Evolutionary conservation across 495 filamentous ascomycete genomes (phyloP), one percentile per base, ranked within the genome.

Genomic region (Talaromyces thailandensis): DNA sequence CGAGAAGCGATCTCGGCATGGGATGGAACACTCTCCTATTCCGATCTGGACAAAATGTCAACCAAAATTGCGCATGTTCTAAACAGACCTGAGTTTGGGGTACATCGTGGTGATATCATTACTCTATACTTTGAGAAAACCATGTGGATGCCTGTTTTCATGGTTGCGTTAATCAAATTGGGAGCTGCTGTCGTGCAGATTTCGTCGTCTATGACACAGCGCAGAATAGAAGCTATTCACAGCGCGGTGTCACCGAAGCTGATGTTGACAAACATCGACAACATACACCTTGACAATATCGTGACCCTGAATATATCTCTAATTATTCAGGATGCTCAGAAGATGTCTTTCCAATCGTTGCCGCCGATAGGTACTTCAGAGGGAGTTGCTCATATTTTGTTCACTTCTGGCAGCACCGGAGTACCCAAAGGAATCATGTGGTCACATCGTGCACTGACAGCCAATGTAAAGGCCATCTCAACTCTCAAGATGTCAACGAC

Each of bases 381-480:
- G n/a, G 68, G 66, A 5, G 57, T 73, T 3, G 72, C 73, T 65
- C 78, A 72, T 62, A 67, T 77, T 16, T 75, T 83, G 18, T 82
- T 81, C 63, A 82, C 81, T 5, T 81, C 78, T 28, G 81, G 81
- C 6, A 78, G 74, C 23, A 83, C 81, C 1, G 80, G 80, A 3
- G 78, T 72, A 25, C 81, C 81, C 1, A 83, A 83, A 64, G 83
- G 81, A 24, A 78, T 84, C 29, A 73, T 78, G 8, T 71, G 84
- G 6, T 70, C 71, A 7, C 84, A 87, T 61, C 64, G 65, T 52
- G 76, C 76, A 9, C 67, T 75, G 0, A 74, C 74, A 43, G 81
- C 75, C 0, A 77, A 69, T 50, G 71, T 71, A 2, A 65, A 74
- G 21, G 70, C 69, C 1, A 75, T 76, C 50, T 71, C 63, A 0